These are phyloP conservation scores for Neofusicoccum sp. DNA, from an alignment of 2,329 filamentous ascomycete genomes.

Conservation along the genomic window DNA sequence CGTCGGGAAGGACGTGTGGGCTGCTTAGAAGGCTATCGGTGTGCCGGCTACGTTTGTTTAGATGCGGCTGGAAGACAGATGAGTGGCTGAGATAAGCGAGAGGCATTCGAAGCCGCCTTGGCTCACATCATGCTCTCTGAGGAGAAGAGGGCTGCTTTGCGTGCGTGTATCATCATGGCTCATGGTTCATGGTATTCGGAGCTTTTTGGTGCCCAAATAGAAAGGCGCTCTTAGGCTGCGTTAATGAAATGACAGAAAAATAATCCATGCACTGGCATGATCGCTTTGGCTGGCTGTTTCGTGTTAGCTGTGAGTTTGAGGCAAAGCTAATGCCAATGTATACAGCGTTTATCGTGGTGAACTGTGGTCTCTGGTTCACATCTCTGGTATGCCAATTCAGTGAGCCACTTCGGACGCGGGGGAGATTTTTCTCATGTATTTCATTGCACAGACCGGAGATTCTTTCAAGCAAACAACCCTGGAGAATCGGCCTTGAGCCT, in stretches of 20 bases:
- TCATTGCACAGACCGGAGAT: too few relatives aligned
- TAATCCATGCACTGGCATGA: neutral
- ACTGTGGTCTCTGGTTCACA: too few relatives aligned
- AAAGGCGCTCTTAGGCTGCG: slow-evolving; percentile 16
- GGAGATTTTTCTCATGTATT: too few relatives aligned
- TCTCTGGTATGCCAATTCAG: too few relatives aligned
- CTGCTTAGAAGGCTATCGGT: slow-evolving; percentile 58
- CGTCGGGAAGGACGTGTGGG: slow-evolving; percentile 94
- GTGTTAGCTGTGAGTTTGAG: too few relatives aligned
- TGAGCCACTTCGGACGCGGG: too few relatives aligned
- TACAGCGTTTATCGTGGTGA: too few relatives aligned
- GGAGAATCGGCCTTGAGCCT: too few relatives aligned
- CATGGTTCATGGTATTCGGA: slow-evolving; percentile 15
- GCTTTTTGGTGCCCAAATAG: slow-evolving; percentile 7
- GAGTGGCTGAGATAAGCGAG: neutral
- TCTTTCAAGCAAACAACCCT: too few relatives aligned
- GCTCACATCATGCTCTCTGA: neutral
- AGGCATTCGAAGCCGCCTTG: neutral
- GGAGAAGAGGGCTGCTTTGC: neutral
- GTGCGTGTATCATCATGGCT: slow-evolving; percentile 12
- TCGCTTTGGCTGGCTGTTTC: too few relatives aligned
- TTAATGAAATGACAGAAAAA: slow-evolving; percentile 18
- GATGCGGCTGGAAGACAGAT: neutral
- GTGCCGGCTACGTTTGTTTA: neutral
- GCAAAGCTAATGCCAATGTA: too few relatives aligned